These are phyloP conservation scores for Termitomyces sp. DNA, from an alignment of 768 basidiomycete genomes.

Conservation along the genomic window DNA sequence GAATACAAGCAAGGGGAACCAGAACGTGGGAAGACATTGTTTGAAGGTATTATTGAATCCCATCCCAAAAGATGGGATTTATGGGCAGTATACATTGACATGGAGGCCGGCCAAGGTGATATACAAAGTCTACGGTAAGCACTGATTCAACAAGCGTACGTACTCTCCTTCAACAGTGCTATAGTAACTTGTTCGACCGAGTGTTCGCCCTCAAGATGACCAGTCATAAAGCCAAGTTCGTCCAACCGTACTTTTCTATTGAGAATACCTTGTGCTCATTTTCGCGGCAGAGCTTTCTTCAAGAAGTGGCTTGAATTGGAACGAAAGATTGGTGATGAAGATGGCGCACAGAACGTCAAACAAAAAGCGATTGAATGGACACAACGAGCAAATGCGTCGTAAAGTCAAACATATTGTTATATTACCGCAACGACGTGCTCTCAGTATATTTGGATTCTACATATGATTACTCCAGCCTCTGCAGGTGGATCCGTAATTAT, in stretches of 20 bases:
- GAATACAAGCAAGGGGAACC: constrained; percentile 94
- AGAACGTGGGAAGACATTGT: constrained; percentile 92
- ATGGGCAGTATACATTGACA: constrained; percentile 96
- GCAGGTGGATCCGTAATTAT: background rate
- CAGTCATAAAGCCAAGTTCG: constrained; percentile 91
- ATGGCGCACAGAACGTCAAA: constrained; percentile 78
- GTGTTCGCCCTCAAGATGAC: constrained; percentile 84
- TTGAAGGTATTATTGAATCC: constrained; percentile 93
- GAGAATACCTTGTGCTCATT: constrained; percentile 1
- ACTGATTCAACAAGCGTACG: background rate
- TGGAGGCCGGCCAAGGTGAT: constrained; percentile 80
- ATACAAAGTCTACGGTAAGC: constrained; percentile 72
- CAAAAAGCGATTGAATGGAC: constrained; percentile 91
- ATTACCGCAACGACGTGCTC: background rate
- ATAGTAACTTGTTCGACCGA: constrained; percentile 82
- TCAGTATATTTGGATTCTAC: background rate
- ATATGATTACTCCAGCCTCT: background rate
- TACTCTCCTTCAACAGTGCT: background rate
- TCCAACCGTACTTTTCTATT: constrained; percentile 12
- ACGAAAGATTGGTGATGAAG: constrained; percentile 79
- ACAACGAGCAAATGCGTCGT: constrained; percentile 47
- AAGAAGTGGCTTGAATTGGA: constrained; percentile 97
- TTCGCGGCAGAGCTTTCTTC: constrained; percentile 70
- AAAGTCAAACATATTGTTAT: background rate
- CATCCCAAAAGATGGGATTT: constrained; percentile 94